phyloP scores from a whole-genome alignment of 768 basidiomycete genomes.

The Termitomyces sp. region DNA sequence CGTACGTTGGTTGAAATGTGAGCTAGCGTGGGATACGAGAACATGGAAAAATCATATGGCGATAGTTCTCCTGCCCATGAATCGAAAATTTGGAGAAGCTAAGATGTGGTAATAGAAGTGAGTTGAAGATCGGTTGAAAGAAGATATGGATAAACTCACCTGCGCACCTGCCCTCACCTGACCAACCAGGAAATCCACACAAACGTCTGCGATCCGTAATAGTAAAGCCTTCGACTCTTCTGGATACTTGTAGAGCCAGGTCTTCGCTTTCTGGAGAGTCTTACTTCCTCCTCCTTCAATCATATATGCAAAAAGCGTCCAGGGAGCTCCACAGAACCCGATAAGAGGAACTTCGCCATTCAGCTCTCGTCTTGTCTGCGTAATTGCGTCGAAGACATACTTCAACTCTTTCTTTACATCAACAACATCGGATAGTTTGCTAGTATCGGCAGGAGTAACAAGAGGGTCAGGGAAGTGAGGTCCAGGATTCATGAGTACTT shows the following conservation, averaged over 20 bases:
- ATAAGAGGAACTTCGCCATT: constrained; percentile 91
- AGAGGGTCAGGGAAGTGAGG: constrained; percentile 89
- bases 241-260: constrained; percentile 91
- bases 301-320: constrained; percentile 99
- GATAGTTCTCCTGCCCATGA: constrained; percentile 94
- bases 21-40: constrained; percentile 75
- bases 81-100: constrained; percentile 97
- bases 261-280: constrained; percentile 86
- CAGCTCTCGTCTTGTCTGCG: constrained; percentile 71
- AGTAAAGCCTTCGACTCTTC: constrained; percentile 77
- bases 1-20: constrained; percentile 73
- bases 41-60: constrained; percentile 77
- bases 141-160: constrained; percentile 39
- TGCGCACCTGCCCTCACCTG: constrained; percentile 96
- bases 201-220: constrained; percentile 78
- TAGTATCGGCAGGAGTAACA: constrained; percentile 66
- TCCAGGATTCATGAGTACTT: constrained; percentile 89
- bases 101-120: constrained; percentile 5
- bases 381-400: constrained; percentile 93
- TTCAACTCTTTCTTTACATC: constrained; percentile 81
- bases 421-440: constrained; percentile 54
- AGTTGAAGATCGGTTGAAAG: background rate
- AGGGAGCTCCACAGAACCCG: constrained; percentile 96
- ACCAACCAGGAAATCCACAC: constrained; percentile 85
- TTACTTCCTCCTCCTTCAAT: constrained; percentile 94